Conservation (phyloP, 202 grass and related monocot genomes). For the Dendrocalamus latiflorus region DNA sequence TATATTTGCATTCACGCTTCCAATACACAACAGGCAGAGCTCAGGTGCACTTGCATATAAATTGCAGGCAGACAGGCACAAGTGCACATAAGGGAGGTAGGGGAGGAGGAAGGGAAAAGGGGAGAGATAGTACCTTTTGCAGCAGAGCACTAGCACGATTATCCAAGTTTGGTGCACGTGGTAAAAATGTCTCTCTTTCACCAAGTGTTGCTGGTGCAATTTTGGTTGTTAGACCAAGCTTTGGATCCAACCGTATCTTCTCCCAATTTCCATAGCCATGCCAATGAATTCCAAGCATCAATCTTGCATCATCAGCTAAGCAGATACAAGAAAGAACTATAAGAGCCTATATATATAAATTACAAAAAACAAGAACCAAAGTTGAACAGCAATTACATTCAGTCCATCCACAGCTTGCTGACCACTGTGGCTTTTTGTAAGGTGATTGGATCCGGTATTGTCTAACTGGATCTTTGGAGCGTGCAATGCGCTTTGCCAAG, state of each 20-base stretch:
- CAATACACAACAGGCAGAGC: neutral
- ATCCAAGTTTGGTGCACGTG: conserved; percentile 95
- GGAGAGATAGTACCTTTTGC: conserved; percentile 84
- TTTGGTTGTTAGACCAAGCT: conserved; percentile 77
- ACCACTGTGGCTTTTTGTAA: conserved; percentile 98
- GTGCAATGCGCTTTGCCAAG: conserved; percentile 84
- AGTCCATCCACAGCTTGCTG: conserved; percentile 96
- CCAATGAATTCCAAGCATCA: conserved; percentile 94
- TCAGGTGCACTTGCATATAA: conserved; percentile 9
- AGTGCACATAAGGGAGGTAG: neutral
- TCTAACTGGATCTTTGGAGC: conserved; percentile 94
- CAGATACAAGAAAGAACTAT: conserved; percentile 29
- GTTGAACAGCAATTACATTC: conserved; percentile 59
- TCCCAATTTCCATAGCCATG: conserved; percentile 99
- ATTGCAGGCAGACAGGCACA: neutral
- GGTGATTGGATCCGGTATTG: conserved; percentile 85
- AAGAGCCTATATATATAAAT: conserved; percentile 17
- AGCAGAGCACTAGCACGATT: conserved; percentile 95
- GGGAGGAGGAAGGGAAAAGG: too few relatives aligned
- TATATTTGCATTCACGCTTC: neutral
- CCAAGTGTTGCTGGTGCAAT: conserved; percentile 93
- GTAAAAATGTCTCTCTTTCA: conserved; percentile 94
- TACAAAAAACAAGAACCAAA: conserved; percentile 22
- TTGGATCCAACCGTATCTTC: conserved; percentile 84
- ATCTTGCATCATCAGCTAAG: conserved; percentile 95